A percentile compares a stretch with the other conserved stretches of the same genome.
These are phyloP conservation scores for Auxenochlorella pyrenoidosa DNA, from an alignment of 139 green algal genomes.

Conservation along the genomic window DNA sequence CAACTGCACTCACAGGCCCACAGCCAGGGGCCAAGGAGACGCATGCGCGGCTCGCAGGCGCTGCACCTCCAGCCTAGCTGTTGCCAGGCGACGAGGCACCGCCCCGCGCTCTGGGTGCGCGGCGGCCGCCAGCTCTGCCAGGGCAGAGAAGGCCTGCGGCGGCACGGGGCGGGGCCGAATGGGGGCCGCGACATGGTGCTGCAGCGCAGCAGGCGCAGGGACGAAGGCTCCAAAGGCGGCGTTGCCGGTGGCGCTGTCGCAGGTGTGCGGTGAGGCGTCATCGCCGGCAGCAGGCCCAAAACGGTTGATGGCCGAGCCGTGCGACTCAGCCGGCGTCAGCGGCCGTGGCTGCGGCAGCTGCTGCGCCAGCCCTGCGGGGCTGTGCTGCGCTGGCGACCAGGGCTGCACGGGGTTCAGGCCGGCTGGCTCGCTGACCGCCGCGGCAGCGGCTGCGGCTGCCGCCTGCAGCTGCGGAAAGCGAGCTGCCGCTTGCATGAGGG, in stretches of 20 bases:
- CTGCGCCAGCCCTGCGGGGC: neutral
- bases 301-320: neutral
- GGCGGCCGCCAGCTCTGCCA: neutral
- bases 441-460: too few species aligned
- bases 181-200: neutral
- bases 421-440: neutral
- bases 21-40: neutral
- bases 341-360: neutral
- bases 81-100: neutral
- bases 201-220: neutral
- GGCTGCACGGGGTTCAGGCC: too few species aligned
- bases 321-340: neutral
- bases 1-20: neutral
- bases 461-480: neutral
- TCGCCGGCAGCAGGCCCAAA: neutral
- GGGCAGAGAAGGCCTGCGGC: neutral
- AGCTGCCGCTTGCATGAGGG: neutral
- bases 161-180: neutral
- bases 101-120: neutral
- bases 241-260: neutral
- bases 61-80: neutral
- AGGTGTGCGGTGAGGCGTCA: neutral
- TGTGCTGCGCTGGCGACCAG: too few species aligned
- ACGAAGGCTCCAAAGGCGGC: neutral
- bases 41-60: neutral